phyloP scores from a whole-genome alignment of 2,329 filamentous ascomycete species.

The Exophiala lecanii-corni region DNA sequence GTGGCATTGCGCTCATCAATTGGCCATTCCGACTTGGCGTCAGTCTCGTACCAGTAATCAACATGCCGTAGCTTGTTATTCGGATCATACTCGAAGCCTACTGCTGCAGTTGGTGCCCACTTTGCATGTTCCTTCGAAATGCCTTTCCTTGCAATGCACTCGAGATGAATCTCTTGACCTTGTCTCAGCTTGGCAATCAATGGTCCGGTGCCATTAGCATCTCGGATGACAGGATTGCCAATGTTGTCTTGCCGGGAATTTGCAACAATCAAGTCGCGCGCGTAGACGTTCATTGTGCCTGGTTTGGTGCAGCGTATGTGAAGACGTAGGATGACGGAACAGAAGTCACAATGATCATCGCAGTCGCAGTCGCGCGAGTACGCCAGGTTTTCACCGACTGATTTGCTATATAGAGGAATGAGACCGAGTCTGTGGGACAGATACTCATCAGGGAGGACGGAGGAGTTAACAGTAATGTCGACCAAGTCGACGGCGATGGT shows the following conservation, averaged over 20 bases:
- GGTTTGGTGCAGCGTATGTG: conserved; percentile 70
- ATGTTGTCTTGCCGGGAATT: conserved; percentile 68
- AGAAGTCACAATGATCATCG: conserved; percentile 89
- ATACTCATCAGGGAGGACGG: conserved; percentile 95
- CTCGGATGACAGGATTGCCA: conserved; percentile 76
- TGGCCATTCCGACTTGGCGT: conserved; percentile 77
- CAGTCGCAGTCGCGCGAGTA: conserved; percentile 96
- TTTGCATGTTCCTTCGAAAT: conserved; percentile 99
- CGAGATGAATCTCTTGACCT: conserved; percentile 84
- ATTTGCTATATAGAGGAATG: conserved; percentile 79
- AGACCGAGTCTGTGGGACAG: conserved; percentile 88
- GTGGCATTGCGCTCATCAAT: conserved; percentile 45
- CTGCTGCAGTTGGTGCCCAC: conserved; percentile 87
- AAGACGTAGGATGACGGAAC: conserved; percentile 77
- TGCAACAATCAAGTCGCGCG: conserved; percentile 75
- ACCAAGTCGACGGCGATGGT: conserved; percentile 93
- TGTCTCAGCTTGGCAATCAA: conserved; percentile 86
- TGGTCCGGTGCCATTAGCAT: conserved; percentile 74
- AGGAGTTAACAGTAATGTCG: conserved; percentile 87
- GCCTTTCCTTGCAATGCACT: conserved; percentile 93
- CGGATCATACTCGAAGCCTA: conserved; percentile 97
- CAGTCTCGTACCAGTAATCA: conserved; percentile 91
- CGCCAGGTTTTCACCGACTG: conserved; percentile 71
- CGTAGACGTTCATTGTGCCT: conserved; percentile 87
- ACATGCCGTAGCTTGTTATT: conserved; percentile 92